A percentile compares a stretch with the other conserved stretches of the same genome.
Evolutionary conservation across 2,329 filamentous ascomycete genomes (phyloP).

Genomic region (Erysiphe neolycopersici): DNA sequence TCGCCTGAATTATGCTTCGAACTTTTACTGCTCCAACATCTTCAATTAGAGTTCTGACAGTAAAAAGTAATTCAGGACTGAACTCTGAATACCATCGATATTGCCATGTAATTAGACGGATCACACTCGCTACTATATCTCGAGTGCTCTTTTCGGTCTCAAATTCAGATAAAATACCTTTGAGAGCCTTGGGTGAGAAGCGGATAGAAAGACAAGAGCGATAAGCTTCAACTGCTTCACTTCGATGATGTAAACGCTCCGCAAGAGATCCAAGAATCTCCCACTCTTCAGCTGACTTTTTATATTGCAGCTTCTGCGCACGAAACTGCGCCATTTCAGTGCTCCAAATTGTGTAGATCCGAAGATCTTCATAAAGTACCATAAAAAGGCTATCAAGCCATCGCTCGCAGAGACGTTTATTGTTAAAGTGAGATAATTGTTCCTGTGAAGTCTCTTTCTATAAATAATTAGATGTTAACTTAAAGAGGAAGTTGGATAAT

Average conservation of each 20-base stretch:
- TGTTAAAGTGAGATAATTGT: slow-evolving; percentile 73
- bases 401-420: slow-evolving; percentile 87
- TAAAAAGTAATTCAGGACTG: slow-evolving; percentile 67
- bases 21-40: slow-evolving; percentile 96
- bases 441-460: slow-evolving; percentile 39
- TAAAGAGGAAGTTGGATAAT: slow-evolving; percentile 10
- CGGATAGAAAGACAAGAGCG: slow-evolving; percentile 62
- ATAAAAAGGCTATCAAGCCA: slow-evolving; percentile 99
- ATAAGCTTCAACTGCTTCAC: slow-evolving; percentile 85
- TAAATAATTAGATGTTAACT: slow-evolving; percentile 6
- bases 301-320: slow-evolving; percentile 81
- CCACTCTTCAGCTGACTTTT: slow-evolving; percentile 93
- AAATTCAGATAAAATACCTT: slow-evolving; percentile 56
- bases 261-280: slow-evolving; percentile 87
- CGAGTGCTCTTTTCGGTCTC: slow-evolving; percentile 55
- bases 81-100: slow-evolving; percentile 99
- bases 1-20: slow-evolving; percentile 87
- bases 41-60: slow-evolving; percentile 79
- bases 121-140: slow-evolving; percentile 61
- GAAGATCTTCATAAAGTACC: slow-evolving; percentile 92
- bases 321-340: slow-evolving; percentile 93
- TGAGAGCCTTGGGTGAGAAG: slow-evolving; percentile 81
- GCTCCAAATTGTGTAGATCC: slow-evolving; percentile 97
- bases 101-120: slow-evolving; percentile 87
- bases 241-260: slow-evolving; percentile 70